phyloP scores from a whole-genome alignment of 108 stramenopile species.

The Cyclotella cryptica region DNA sequence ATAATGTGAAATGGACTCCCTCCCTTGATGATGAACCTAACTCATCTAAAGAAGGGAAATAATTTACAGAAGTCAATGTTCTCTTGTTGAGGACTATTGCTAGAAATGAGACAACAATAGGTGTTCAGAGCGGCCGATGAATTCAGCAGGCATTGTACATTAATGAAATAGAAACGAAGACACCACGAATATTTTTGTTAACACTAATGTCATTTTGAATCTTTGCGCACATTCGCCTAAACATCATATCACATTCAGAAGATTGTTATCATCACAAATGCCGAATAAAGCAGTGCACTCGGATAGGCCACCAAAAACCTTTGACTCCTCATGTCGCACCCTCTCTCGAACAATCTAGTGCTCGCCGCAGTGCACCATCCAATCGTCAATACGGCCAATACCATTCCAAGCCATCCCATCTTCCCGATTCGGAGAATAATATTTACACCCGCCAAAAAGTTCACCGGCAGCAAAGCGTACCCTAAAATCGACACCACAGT shows the following conservation, averaged over 20 bases:
- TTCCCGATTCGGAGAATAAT: slow-evolving; percentile 73
- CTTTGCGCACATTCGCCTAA: no score
- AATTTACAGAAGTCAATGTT: no score
- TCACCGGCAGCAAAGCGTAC: slow-evolving; percentile 97
- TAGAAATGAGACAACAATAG: no score
- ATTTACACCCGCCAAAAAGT: slow-evolving; percentile 91
- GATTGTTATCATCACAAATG: slow-evolving; percentile 99
- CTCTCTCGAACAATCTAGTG: slow-evolving; percentile 94
- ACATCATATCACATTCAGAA: slow-evolving; percentile 64
- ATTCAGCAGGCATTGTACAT: no score
- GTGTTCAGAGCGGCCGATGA: no score
- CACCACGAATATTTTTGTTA: no score
- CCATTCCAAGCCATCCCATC: slow-evolving; percentile 74
- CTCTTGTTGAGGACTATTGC: no score
- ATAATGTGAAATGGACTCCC: no score
- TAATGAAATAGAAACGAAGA: no score
- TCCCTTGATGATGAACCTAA: no score
- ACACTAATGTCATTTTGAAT: no score
- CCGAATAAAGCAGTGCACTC: slow-evolving; percentile 93
- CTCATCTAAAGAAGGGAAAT: no score
- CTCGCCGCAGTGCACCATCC: slow-evolving; percentile 91
- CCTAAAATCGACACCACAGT: slow-evolving; percentile 93
- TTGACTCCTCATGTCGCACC: slow-evolving; percentile 92
- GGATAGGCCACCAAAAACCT: slow-evolving; percentile 98
- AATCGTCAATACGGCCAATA: slow-evolving; percentile 85